A percentile compares a stretch with the other conserved stretches of the same genome.
These are phyloP conservation scores for Trichosporon inkin DNA, from an alignment of 1,284 basidiomycete genomes.

Conservation along the genomic window DNA sequence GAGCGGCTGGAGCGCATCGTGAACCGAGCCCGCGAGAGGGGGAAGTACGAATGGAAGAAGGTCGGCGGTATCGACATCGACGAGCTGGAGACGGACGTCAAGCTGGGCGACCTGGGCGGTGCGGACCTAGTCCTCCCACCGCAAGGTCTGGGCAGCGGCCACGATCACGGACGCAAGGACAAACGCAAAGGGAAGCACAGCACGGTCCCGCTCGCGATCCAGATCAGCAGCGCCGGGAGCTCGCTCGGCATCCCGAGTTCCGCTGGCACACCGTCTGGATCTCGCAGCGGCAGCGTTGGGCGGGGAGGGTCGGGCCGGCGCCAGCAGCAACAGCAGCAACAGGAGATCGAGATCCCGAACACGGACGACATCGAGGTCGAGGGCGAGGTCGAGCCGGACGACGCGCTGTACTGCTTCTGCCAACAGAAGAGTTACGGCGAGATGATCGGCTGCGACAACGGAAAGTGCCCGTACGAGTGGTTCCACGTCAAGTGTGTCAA, in stretches of 20 bases:
- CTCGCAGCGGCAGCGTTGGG: conserved; percentile 6
- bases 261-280: not conserved
- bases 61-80: conserved; percentile 47
- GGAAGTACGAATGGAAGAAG: conserved; percentile 42
- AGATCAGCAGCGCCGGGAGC: conserved; percentile 11
- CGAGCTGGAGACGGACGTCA: conserved; percentile 25
- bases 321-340: conserved; percentile 21
- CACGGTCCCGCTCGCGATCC: conserved; percentile 11
- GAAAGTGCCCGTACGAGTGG: conserved; percentile 82
- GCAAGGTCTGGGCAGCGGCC: conserved; percentile 37
- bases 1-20: conserved; percentile 47
- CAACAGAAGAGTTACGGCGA: conserved; percentile 81
- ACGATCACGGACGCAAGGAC: conserved; percentile 10
- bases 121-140: conserved; percentile 40
- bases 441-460: conserved; percentile 91
- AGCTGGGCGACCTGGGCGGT: conserved; percentile 34
- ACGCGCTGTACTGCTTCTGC: conserved; percentile 82
- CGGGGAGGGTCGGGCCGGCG: conserved; percentile 19
- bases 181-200: conserved; percentile 17
- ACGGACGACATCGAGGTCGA: conserved; percentile 25
- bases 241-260: not conserved
- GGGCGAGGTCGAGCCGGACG: conserved; percentile 39
- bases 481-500: conserved; percentile 81
- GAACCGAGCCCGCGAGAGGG: conserved; percentile 41
- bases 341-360: conserved; percentile 26